Conservation (phyloP, 129 eudicot genomes). For the Chrysanthemum makinoi region DNA sequence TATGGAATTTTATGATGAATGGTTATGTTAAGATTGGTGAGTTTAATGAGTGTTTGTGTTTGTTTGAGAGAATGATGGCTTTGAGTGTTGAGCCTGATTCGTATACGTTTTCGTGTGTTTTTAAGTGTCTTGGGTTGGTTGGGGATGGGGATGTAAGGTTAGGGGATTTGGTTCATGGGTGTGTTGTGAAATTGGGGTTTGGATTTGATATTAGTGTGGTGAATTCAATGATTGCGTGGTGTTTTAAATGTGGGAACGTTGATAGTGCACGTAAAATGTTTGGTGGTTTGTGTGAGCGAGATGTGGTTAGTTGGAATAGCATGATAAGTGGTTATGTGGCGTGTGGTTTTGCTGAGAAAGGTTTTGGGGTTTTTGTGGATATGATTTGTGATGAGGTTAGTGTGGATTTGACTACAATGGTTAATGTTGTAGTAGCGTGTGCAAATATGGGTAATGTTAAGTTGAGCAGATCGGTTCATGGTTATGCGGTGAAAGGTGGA, state of each 20-base stretch:
- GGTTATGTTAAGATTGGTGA: conserved; percentile 55
- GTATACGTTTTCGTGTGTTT: conserved; percentile 52
- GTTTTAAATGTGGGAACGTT: conserved; percentile 37
- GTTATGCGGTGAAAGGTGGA: conserved; percentile 38
- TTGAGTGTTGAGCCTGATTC: conserved; percentile 52
- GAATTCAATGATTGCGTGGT: conserved; percentile 54
- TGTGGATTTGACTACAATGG: conserved; percentile 52
- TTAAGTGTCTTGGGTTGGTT: conserved; percentile 41
- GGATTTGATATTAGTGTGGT: conserved; percentile 46
- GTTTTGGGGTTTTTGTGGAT: conserved; percentile 37
- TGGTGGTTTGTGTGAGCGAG: conserved; percentile 55
- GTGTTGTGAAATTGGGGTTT: conserved; percentile 40
- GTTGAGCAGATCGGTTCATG: conserved; percentile 40
- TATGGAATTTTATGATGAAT: conserved; percentile 70
- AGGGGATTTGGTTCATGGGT: conserved; percentile 53
- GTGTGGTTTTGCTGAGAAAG: conserved; percentile 39
- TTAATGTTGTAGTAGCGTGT: conserved; percentile 48
- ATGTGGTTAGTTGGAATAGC: conserved; percentile 61
- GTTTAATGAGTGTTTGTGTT: conserved; percentile 43
- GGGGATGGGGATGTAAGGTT: conserved; percentile 30
- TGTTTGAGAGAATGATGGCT: conserved; percentile 44
- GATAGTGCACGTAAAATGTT: conserved; percentile 51
- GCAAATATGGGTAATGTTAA: conserved; percentile 27
- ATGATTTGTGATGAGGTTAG: conserved; percentile 37
- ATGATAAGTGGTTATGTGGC: conserved; percentile 62